phyloP scores from a whole-genome alignment of 2,329 filamentous ascomycete genomes.

The Colletotrichum godetiae region DNA sequence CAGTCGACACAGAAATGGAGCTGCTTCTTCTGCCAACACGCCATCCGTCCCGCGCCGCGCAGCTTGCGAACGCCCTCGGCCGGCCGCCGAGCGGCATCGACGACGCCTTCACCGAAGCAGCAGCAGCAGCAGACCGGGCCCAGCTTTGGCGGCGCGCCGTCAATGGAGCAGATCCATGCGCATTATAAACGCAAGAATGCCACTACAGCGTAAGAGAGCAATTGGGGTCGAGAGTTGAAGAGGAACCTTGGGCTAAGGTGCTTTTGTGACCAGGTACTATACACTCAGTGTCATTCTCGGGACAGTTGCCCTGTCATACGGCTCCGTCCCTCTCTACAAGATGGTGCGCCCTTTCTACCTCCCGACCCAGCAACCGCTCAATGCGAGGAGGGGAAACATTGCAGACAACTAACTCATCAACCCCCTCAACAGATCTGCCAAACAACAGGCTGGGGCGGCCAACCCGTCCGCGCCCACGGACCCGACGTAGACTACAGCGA shows the following conservation, averaged over 20 bases:
- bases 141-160: constrained; percentile 38
- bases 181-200: constrained; percentile 76
- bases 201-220: constrained; percentile 58
- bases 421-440: constrained; percentile 74
- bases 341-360: constrained; percentile 66
- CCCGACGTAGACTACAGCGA: constrained; percentile 56
- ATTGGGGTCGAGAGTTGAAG: background rate
- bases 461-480: constrained; percentile 84
- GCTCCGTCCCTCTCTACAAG: constrained; percentile 88
- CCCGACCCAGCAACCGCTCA: background rate
- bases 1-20: constrained; percentile 45
- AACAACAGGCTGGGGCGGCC: constrained; percentile 91
- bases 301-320: constrained; percentile 83
- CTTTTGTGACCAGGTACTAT: constrained; percentile 68
- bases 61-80: constrained; percentile 23
- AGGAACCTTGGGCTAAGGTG: constrained; percentile 36
- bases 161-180: constrained; percentile 73
- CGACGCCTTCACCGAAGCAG: constrained; percentile 43
- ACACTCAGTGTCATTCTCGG: constrained; percentile 81
- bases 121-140: constrained; percentile 39
- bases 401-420: background rate
- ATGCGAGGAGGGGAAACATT: background rate
- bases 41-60: constrained; percentile 42
- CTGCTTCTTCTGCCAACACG: constrained; percentile 51
- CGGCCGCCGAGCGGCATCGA: constrained; percentile 42